phyloP scores from a whole-genome alignment of 202 grass and related monocot genomes.

The Dendrocalamus latiflorus region DNA sequence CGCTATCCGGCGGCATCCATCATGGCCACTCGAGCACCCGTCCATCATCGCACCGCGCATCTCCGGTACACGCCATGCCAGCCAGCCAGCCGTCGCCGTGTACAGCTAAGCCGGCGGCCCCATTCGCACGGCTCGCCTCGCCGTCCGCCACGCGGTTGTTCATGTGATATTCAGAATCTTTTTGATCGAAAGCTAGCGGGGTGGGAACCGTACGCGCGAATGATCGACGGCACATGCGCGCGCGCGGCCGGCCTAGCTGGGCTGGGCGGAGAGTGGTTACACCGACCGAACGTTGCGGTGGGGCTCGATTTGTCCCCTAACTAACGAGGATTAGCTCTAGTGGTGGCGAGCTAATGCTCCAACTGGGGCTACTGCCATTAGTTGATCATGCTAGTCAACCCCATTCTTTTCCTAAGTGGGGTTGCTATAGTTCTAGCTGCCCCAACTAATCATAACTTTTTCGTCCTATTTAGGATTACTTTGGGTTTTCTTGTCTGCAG shows the following conservation, averaged over 20 bases:
- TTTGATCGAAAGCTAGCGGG: not conserved
- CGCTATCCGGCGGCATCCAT: not conserved
- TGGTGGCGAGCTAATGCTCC: conserved; percentile 11
- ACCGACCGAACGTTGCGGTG: not conserved
- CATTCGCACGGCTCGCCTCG: not conserved
- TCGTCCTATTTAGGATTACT: not conserved
- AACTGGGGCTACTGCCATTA: not conserved
- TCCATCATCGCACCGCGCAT: not conserved
- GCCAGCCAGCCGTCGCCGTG: not conserved
- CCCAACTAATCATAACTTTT: not conserved
- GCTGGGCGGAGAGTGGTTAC: not conserved
- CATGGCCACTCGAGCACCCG: not conserved
- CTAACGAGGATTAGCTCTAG: not conserved
- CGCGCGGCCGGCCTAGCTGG: not conserved
- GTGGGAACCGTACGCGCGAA: not conserved
- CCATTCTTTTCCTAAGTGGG: not conserved
- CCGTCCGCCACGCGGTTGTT: not conserved
- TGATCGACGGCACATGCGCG: not conserved
- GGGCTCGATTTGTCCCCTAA: conserved; percentile 7
- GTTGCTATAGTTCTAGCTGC: not conserved
- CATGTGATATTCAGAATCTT: not conserved
- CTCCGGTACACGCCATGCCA: not conserved
- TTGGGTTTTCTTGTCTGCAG: conserved; percentile 3
- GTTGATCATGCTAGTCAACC: not conserved
- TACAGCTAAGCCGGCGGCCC: not conserved